Evolutionary conservation across 352 stramenopile genomes (phyloP).

Genomic region (Globisporangium radiosum): DNA sequence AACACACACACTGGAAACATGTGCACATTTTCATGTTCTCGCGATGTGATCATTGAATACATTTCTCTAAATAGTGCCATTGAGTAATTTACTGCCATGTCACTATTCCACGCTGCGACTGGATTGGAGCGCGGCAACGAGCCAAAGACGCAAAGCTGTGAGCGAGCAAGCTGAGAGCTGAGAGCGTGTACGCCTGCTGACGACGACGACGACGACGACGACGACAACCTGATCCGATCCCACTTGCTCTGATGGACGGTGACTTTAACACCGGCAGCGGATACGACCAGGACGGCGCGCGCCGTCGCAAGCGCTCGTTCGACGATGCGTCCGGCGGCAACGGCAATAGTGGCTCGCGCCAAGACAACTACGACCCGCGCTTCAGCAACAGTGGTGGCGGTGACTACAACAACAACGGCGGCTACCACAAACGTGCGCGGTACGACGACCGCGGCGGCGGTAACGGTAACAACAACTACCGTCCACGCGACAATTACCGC

Average conservation of each 20-base stretch:
- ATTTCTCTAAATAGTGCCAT: no score
- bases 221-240: background rate
- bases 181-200: no score
- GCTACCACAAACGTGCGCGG: conserved; percentile 52
- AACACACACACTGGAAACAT: no score
- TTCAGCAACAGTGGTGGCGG: conserved; percentile 26
- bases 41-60: no score
- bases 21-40: no score
- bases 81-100: no score
- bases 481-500: conserved; percentile 17
- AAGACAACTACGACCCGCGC: conserved; percentile 12
- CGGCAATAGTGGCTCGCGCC: conserved; percentile 8
- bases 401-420: conserved; percentile 17
- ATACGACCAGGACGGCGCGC: conserved; percentile 12
- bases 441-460: conserved; percentile 30
- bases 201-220: background rate
- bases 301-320: conserved; percentile 57
- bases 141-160: background rate
- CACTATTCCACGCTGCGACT: background rate
- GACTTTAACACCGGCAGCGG: conserved; percentile 16
- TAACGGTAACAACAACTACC: conserved; percentile 15
- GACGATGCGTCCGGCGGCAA: conserved; percentile 24
- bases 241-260: conserved; percentile 15
- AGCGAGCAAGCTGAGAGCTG: background rate
- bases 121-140: background rate